Base-by-base conservation (phyloP, 257 asterid genomes). In the Solanum neorickii region DNA sequence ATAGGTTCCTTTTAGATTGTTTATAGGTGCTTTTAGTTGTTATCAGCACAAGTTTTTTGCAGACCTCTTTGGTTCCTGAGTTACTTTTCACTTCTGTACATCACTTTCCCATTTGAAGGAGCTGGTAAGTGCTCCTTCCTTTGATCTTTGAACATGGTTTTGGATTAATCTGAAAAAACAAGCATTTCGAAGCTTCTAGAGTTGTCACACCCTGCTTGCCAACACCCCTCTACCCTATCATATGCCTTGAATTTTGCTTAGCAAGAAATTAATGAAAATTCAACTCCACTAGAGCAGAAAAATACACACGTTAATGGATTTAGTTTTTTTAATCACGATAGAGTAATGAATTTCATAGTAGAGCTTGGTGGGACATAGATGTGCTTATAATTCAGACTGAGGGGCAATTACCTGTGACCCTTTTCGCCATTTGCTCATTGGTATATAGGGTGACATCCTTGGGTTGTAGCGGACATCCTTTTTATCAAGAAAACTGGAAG, bases 391-490 rank as follows among this genome's bases (percentile, higher is more conserved):
- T 20, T 80, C 12, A 49, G 46, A 49, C 5, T 9, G 16, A 44
- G 29, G 29, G 29, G 7, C 20, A 47, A 82, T 89, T 87, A 97
- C 99, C 98, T 97, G 99, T 74, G 99, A 97, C 87, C 99, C 99
- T 92, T 97, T 97, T 72, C 98, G 94, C 99, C 99, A 96, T 90
- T 96, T 97, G 82, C 88, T 91, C 92, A 89, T 91, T 82, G 95
- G 96, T 88, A 97, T 94, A 91, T 93, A 92, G 73, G 98, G 98
- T 82, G 97, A 92, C 99, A 97, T 97, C 96, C 89, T 92, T 86
- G 95, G 96, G 89, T 95, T 94, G 91, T 97, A 95, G 73, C 98
- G 99, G 39, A 46, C 92, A 84, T 93, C 98, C 87, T 95, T 95
- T 88, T 92, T 94, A 89, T 96, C 98, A 70, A 91, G 91, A 92